Conservation (phyloP, 1,284 basidiomycete species). For the Fereydounia khargensis region DNA sequence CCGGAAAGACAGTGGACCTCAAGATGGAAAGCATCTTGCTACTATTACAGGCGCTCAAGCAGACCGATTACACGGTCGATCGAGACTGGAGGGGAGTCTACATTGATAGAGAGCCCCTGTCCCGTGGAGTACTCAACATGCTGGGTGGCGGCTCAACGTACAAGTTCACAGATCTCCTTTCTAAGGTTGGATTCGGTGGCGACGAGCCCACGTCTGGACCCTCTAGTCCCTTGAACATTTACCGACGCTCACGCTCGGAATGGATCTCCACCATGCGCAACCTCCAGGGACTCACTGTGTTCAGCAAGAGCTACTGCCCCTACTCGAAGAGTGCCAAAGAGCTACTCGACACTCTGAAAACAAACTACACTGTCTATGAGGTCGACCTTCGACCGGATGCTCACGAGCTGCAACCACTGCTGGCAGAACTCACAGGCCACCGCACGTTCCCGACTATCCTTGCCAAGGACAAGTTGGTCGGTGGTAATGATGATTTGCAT, state of each 20-base stretch:
- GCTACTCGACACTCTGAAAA: slow-evolving; percentile 14
- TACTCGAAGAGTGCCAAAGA: slow-evolving; percentile 23
- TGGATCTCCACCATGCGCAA: slow-evolving; percentile 16
- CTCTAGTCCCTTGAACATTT: slow-evolving; percentile 11
- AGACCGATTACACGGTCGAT: slow-evolving; percentile 6
- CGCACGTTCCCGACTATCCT: slow-evolving; percentile 30
- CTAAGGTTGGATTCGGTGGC: slow-evolving; percentile 7
- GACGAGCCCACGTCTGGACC: not conserved
- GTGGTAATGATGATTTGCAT: slow-evolving; percentile 24
- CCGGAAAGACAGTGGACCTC: too few species aligned
- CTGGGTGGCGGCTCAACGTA: slow-evolving; percentile 15
- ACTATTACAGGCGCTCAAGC: slow-evolving; percentile 17
- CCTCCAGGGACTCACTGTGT: slow-evolving; percentile 16
- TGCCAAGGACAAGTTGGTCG: slow-evolving; percentile 14
- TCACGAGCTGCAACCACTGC: slow-evolving; percentile 14
- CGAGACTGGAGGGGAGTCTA: slow-evolving; percentile 23
- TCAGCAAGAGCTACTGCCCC: slow-evolving; percentile 36
- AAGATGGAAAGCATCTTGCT: slow-evolving; percentile 22
- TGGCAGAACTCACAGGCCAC: slow-evolving; percentile 20
- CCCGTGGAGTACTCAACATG: slow-evolving; percentile 3
- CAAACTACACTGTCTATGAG: slow-evolving; percentile 20
- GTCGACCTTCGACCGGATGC: slow-evolving; percentile 24
- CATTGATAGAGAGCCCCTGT: slow-evolving; percentile 7
- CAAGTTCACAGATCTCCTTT: slow-evolving; percentile 25
- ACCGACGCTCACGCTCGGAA: slow-evolving; percentile 13